A percentile compares a stretch with the other conserved stretches of the same genome.
phyloP scores from a whole-genome alignment of 2,329 filamentous ascomycete species.

The Xylaria sp. region DNA sequence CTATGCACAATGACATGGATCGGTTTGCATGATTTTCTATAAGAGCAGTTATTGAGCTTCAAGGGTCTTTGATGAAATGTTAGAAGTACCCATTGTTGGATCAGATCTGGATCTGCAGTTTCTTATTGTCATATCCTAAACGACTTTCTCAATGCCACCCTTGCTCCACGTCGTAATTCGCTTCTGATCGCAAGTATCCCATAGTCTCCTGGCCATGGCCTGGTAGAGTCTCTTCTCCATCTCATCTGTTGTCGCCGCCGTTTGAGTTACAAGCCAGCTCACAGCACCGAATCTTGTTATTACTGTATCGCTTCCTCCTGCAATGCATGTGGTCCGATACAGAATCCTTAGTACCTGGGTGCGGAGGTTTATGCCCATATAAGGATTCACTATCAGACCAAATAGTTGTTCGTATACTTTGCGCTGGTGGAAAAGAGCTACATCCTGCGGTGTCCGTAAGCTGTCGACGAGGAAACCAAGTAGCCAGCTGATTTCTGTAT shows the following conservation, averaged over 20 bases:
- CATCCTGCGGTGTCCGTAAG: constrained; percentile 46
- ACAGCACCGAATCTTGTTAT: constrained; percentile 50
- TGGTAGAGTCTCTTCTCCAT: constrained; percentile 45
- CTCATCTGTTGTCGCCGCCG: constrained; percentile 38
- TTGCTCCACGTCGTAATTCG: constrained; percentile 51
- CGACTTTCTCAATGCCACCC: constrained; percentile 42
- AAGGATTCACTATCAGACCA: constrained; percentile 48
- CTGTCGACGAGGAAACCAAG: constrained; percentile 49
- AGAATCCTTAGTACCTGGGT: constrained; percentile 47
- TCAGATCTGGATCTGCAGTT: background rate
- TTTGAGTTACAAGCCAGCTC: constrained; percentile 48
- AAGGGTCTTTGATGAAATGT: background rate
- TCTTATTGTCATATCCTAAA: constrained; percentile 30
- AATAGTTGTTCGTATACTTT: constrained; percentile 66
- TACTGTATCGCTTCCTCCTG: constrained; percentile 50
- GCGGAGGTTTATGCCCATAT: constrained; percentile 46
- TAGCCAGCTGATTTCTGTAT: constrained; percentile 51
- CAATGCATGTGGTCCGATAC: constrained; percentile 46
- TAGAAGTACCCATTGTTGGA: background rate
- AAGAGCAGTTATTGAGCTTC: background rate
- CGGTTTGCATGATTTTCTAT: background rate
- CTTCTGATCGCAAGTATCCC: constrained; percentile 49
- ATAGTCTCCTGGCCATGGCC: constrained; percentile 45
- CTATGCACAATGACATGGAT: constrained; percentile 1
- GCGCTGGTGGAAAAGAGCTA: constrained; percentile 48